Conservation (phyloP, 805 yeast genomes). For the Ogataea ganodermae region DNA sequence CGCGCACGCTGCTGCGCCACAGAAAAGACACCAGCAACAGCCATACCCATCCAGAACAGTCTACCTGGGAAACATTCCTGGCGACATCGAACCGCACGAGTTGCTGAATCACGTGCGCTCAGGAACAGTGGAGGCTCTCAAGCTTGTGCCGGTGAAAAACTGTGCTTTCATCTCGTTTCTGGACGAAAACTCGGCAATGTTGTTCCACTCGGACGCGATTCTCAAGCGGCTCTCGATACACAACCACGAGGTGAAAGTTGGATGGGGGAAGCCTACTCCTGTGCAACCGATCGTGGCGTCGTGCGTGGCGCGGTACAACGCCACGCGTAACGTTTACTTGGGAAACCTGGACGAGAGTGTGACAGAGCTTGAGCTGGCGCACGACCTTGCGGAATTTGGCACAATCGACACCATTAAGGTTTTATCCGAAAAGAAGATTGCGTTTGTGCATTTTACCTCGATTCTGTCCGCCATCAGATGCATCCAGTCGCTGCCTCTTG, state of each 20-base stretch:
- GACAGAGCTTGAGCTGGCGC: slow-evolving; percentile 64
- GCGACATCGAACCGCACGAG: slow-evolving; percentile 77
- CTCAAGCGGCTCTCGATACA: slow-evolving; percentile 78
- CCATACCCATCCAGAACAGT: slow-evolving; percentile 68
- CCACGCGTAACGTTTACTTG: slow-evolving; percentile 90
- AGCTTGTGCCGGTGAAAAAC: slow-evolving; percentile 77
- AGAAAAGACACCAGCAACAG: slow-evolving; percentile 3
- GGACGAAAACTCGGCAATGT: slow-evolving; percentile 83
- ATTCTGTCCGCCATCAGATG: slow-evolving; percentile 85
- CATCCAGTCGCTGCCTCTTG: slow-evolving; percentile 70
- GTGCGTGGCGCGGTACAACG: slow-evolving; percentile 81
- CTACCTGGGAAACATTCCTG: slow-evolving; percentile 84
- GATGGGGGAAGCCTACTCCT: slow-evolving; percentile 88
- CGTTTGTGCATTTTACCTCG: slow-evolving; percentile 87
- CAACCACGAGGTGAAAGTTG: slow-evolving; percentile 80
- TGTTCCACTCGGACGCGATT: slow-evolving; percentile 92
- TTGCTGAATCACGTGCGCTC: slow-evolving; percentile 87
- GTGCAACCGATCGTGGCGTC: slow-evolving; percentile 73
- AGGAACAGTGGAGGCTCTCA: slow-evolving; percentile 81
- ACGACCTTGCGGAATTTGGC: slow-evolving; percentile 75
- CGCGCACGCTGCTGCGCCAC: slow-evolving; percentile 1
- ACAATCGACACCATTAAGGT: slow-evolving; percentile 83
- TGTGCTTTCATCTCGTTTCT: slow-evolving; percentile 91
- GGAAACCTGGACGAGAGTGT: slow-evolving; percentile 67
- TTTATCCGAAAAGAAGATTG: slow-evolving; percentile 77